Conservation (phyloP, 176 grass and related monocot genomes). For the Rhipidocladum racemiflorum region DNA sequence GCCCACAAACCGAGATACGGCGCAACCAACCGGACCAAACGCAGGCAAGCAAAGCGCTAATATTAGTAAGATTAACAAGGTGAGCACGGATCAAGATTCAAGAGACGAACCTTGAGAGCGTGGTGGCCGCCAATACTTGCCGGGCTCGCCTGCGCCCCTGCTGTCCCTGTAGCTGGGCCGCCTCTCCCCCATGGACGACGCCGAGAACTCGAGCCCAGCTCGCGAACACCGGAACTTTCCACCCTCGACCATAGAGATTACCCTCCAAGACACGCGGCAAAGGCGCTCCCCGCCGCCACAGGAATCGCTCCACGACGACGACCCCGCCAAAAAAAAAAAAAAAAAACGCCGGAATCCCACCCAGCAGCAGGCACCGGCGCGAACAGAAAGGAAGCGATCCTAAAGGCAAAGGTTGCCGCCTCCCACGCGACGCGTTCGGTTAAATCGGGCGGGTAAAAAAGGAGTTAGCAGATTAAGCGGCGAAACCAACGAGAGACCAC, state of each 20-base stretch:
- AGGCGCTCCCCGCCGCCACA: background rate
- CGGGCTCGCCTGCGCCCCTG: constrained; percentile 1
- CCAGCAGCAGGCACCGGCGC: background rate
- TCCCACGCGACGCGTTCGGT: constrained; percentile 9
- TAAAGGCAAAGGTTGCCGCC: background rate
- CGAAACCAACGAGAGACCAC: background rate
- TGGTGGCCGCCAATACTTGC: constrained; percentile 37
- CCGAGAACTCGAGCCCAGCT: background rate
- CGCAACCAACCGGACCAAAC: constrained; percentile 4
- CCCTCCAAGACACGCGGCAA: background rate
- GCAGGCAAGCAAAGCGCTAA: background rate
- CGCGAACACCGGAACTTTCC: background rate
- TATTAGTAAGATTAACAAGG: background rate
- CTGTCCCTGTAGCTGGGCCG: constrained; percentile 35
- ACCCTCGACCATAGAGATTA: background rate
- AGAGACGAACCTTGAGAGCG: constrained; percentile 45
- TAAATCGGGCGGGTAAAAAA: background rate
- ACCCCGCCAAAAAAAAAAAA: background rate
- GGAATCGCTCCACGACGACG: background rate
- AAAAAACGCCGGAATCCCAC: background rate
- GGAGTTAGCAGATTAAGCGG: background rate
- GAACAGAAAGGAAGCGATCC: background rate
- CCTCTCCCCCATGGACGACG: constrained; percentile 45
- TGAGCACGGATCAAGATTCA: background rate
- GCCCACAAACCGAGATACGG: background rate